Base-by-base conservation (phyloP, 352 stramenopile genomes). In the Hyaloperonospora arabidopsidis region DNA sequence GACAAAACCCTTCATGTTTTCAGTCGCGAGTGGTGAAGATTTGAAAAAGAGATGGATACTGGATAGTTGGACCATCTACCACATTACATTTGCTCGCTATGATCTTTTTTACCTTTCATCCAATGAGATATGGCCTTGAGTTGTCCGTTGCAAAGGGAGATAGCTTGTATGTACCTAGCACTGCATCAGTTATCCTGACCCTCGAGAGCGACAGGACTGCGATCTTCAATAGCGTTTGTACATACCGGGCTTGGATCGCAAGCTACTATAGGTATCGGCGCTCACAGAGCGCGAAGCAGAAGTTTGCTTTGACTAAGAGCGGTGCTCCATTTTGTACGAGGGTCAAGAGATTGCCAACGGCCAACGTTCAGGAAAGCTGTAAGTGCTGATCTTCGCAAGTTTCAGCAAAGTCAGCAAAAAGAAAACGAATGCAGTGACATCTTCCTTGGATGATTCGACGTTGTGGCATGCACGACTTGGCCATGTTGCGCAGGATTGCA, bases 31-130 rank as follows among this genome's bases (percentile, higher is more conserved):
- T 41, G 13, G 15, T 5, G 35, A 41, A 18, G 11, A 41, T 41
- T 41, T 5, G 7, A 3, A 7, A n/a, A 14, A 21, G 22, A 39
- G 17, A 11, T 54, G 48, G 48, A 19, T 54, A 11, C 19, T 54
- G 0, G 48, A 54, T 44, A 54, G 48, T 23, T 21, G 35, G 1
- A 15, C 18, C 1, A 54, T 18, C n/a, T 54, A 21, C 5, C 48
- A 54, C 17, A 54, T 54, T 34, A 36, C n/a, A 8, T 19, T 19
- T 21, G n/a, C n/a, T 32, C 25, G 45, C 5, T 7, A 45, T 32
- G 47, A 45, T 8, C 34, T 44, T 8, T 10, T 5, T n/a, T n/a
- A 28, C 19, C 5, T 32, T 32, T 32, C 19, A 28, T 17, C 3
- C 41, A 48, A 2, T 28, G 41, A 54, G 6, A 41, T 3, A 41